A percentile compares a stretch with the other conserved stretches of the same genome.
Evolutionary conservation across 1,284 basidiomycete genomes (phyloP).

Genomic region (Tilletia setariae): DNA sequence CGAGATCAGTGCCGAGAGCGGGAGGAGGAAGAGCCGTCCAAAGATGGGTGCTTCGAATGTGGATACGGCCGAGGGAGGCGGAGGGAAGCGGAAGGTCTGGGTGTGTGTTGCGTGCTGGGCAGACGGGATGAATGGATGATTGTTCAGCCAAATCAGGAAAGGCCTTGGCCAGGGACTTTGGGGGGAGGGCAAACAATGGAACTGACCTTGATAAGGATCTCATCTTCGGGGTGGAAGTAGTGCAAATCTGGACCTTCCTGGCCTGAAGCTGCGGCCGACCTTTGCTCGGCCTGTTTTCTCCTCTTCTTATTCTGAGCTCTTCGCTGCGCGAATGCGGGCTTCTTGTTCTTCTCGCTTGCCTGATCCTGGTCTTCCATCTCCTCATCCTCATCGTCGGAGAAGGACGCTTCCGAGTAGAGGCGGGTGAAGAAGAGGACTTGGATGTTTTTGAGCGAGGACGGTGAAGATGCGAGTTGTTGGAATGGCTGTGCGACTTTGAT

Average conservation of each 20-base stretch:
- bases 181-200: background rate
- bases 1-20: slow-evolving; percentile 16
- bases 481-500: background rate
- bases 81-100: slow-evolving; percentile 48
- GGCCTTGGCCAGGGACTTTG: background rate
- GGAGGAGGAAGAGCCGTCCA: slow-evolving; percentile 42
- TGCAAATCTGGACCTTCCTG: slow-evolving; percentile 25
- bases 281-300: slow-evolving; percentile 9
- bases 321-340: slow-evolving; percentile 27
- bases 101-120: slow-evolving; percentile 32
- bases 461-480: background rate
- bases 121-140: background rate
- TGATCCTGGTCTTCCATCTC: slow-evolving; percentile 15
- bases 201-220: slow-evolving; percentile 31
- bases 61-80: slow-evolving; percentile 44
- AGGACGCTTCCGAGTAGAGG: slow-evolving; percentile 46
- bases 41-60: slow-evolving; percentile 48
- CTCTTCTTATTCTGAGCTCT: slow-evolving; percentile 12
- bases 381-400: slow-evolving; percentile 45
- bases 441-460: slow-evolving; percentile 26
- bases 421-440: slow-evolving; percentile 45
- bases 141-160: background rate
- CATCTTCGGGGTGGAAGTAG: slow-evolving; percentile 51
- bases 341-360: slow-evolving; percentile 29
- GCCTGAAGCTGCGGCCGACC: background rate